These are phyloP conservation scores for Agaricus bisporus DNA, from an alignment of 768 basidiomycete species.

Conservation along the genomic window DNA sequence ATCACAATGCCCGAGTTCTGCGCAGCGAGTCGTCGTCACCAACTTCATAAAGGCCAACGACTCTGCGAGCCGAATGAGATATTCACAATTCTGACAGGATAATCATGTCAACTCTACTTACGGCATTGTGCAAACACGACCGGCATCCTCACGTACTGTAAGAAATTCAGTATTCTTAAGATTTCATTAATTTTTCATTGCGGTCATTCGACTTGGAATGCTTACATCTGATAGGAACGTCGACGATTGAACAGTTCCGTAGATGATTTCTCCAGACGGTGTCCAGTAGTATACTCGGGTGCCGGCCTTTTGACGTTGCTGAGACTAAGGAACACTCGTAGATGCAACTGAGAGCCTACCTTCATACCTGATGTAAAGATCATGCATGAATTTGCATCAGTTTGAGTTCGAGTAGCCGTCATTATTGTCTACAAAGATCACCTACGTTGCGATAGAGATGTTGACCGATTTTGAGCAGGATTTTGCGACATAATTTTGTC, in stretches of 20 bases:
- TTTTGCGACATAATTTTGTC: too few relatives aligned
- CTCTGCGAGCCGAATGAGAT: conserved; percentile 16
- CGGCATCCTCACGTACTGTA: conserved; percentile 41
- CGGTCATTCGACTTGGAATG: conserved; percentile 9
- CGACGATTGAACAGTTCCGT: conserved; percentile 53
- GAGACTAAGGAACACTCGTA: conserved; percentile 13
- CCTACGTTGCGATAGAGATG: too few relatives aligned
- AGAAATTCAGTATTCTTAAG: conserved; percentile 58
- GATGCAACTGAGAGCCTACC: conserved; percentile 30
- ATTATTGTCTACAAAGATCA: too few relatives aligned
- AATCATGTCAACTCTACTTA: conserved; percentile 27
- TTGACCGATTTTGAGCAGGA: too few relatives aligned
- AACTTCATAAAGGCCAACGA: conserved; percentile 23
- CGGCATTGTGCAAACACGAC: conserved; percentile 50
- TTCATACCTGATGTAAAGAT: too few relatives aligned
- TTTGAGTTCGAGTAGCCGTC: too few relatives aligned
- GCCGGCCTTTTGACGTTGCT: conserved; percentile 40
- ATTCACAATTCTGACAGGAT: conserved; percentile 6
- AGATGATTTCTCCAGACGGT: conserved; percentile 44
- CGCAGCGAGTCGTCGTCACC: too few relatives aligned
- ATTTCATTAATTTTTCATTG: conserved; percentile 9
- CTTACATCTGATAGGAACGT: conserved; percentile 53
- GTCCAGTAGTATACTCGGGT: conserved; percentile 68
- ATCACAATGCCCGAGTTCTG: too few relatives aligned
- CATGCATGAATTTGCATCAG: too few relatives aligned